These are phyloP conservation scores for Haberlea rhodopensis DNA, from an alignment of 257 asterid species.

Conservation along the genomic window DNA sequence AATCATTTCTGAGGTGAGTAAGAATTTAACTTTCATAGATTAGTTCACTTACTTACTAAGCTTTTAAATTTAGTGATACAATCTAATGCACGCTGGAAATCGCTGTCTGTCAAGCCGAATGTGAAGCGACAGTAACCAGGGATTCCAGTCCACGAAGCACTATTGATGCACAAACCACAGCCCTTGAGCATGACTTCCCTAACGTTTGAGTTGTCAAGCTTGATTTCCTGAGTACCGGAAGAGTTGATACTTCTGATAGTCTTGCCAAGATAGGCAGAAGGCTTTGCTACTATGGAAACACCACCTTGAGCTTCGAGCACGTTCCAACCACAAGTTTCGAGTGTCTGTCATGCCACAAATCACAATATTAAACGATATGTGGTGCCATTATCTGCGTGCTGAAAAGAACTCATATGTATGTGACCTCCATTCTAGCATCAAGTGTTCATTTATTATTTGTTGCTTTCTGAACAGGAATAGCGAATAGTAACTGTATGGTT, in stretches of 20 bases:
- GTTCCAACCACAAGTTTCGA: constrained; percentile 82
- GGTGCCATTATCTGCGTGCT: too few species aligned
- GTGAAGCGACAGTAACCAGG: constrained; percentile 91
- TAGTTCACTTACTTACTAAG: constrained; percentile 30
- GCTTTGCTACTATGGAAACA: constrained; percentile 74
- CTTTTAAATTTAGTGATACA: constrained; percentile 71
- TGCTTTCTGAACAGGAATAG: not conserved
- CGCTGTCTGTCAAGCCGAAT: constrained; percentile 67
- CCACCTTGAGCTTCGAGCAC: constrained; percentile 82
- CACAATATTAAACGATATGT: too few species aligned
- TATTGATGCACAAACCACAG: constrained; percentile 90
- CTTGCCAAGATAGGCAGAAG: constrained; percentile 71
- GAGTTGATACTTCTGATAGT: constrained; percentile 39
- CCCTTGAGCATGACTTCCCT: constrained; percentile 70
- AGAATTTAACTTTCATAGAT: not conserved
- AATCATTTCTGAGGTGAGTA: not conserved
- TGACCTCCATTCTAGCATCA: not conserved
- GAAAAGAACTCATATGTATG: not conserved
- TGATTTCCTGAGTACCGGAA: constrained; percentile 33
- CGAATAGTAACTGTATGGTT: too few species aligned
- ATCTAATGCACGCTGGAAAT: constrained; percentile 66
- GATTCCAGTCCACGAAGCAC: constrained; percentile 85
- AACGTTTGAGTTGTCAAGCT: constrained; percentile 68
- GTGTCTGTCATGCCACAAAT: constrained; percentile 44
- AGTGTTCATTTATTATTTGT: not conserved